Evolutionary conservation across 2,329 filamentous ascomycete species (phyloP), one percentile per base, ranked within the genome.

Genomic region (Aspergillus japonicus): DNA sequence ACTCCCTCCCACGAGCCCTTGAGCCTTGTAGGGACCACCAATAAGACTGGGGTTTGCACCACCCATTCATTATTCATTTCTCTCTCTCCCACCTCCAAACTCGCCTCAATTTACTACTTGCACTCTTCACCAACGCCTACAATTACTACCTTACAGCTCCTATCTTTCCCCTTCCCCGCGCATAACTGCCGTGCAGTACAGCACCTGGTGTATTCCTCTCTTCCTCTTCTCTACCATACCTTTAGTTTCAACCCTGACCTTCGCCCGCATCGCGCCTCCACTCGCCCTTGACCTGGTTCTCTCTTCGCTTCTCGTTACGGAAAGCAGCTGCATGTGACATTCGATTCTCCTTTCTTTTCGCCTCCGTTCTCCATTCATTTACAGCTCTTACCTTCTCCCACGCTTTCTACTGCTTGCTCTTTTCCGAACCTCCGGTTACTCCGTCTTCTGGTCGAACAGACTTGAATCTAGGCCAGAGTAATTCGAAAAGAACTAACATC

Each of bases 41-140:
- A 64, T 65, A 63, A 64, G 63, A 53, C 62, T 23, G 60, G 57
- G 57, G 57, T 56, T 60, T 62, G 64, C 62, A 67, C 58, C 65
- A 62, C 59, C 62, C 60, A 54, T 62, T 47, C 54, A 52, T 33
- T 50, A 44, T 26, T 33, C 50, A 24, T 52, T 21, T 55, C 47
- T 33, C 50, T 58, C 39, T 47, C 31, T 26, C 51, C 29, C 29
- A 24, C n/a, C 39, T 29, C 24, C 21, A 31, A 42, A 35, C 24
- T 47, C 42, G 16, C 50, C 50, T 55, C 33, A 31, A 19, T 23
- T 19, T 11, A 21, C 29, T 31, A 29, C 23, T 47, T 42, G 19
- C 53, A 35, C 48, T 52, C 39, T 7, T 24, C 21, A 50, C 16
- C 23, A 16, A 29, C n/a, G 8, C 33, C 33, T 35, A 47, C 44